Percentiles rank a stretch among this genome's conserved stretches.
phyloP scores from a whole-genome alignment of 2,329 filamentous ascomycete genomes.

The Orbilia brochopaga region DNA sequence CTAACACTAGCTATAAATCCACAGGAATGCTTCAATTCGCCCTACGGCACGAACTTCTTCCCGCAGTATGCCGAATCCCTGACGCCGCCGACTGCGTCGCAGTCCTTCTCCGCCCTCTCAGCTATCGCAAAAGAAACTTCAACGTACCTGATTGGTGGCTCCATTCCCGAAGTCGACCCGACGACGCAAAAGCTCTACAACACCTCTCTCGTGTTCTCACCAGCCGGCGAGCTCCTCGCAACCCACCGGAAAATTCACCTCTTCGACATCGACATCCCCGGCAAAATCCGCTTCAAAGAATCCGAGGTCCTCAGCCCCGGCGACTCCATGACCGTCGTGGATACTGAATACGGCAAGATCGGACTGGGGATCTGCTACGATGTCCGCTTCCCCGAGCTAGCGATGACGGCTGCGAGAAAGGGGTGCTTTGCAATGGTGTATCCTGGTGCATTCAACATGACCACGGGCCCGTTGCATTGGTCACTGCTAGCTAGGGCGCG shows the following conservation, averaged over 20 bases:
- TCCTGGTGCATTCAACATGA: slow-evolving; percentile 95
- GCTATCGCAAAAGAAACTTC: slow-evolving; percentile 77
- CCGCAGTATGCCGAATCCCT: slow-evolving; percentile 89
- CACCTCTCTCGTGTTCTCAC: slow-evolving; percentile 82
- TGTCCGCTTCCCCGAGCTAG: slow-evolving; percentile 92
- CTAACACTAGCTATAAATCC: not conserved
- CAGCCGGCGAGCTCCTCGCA: slow-evolving; percentile 77
- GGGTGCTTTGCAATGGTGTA: slow-evolving; percentile 90
- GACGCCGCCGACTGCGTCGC: slow-evolving; percentile 74
- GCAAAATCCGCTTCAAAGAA: slow-evolving; percentile 89
- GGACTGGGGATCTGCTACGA: slow-evolving; percentile 96
- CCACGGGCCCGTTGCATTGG: slow-evolving; percentile 93
- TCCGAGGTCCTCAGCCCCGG: slow-evolving; percentile 86
- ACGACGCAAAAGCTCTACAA: slow-evolving; percentile 78
- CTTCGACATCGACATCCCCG: slow-evolving; percentile 97
- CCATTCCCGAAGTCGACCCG: slow-evolving; percentile 81
- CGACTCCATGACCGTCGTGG: slow-evolving; percentile 81
- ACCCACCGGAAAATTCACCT: slow-evolving; percentile 93
- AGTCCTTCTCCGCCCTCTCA: slow-evolving; percentile 83
- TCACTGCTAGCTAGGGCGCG: slow-evolving; percentile 78
- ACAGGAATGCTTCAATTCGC: slow-evolving; percentile 94
- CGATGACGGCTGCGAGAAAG: slow-evolving; percentile 81
- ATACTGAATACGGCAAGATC: slow-evolving; percentile 86
- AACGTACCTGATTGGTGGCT: slow-evolving; percentile 85
- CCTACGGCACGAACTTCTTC: slow-evolving; percentile 85